Evolutionary conservation across 148 eudicot species (phyloP).

Genomic region (Fagopyrum homotropicum): DNA sequence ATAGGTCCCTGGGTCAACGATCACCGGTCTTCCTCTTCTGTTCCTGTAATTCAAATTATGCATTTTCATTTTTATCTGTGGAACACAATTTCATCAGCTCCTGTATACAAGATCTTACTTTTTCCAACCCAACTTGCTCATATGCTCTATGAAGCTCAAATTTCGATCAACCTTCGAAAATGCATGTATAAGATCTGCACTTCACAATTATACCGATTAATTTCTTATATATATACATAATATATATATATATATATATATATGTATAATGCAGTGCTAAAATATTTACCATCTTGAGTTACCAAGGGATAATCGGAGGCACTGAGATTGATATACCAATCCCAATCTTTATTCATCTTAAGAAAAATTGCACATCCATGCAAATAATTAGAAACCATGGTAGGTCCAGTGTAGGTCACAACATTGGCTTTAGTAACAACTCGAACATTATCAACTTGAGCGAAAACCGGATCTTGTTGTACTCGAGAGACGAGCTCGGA

Average conservation of each 20-base stretch:
- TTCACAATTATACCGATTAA: background rate
- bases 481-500: slow-evolving; percentile 57
- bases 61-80: background rate
- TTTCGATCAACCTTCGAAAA: slow-evolving; percentile 61
- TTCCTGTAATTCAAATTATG: slow-evolving; percentile 30
- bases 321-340: slow-evolving; percentile 98
- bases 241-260: background rate
- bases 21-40: slow-evolving; percentile 70
- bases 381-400: slow-evolving; percentile 86
- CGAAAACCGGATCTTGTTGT: slow-evolving; percentile 47
- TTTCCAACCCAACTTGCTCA: slow-evolving; percentile 82
- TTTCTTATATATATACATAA: background rate
- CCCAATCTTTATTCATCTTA: slow-evolving; percentile 73
- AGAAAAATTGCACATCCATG: slow-evolving; percentile 94
- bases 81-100: background rate
- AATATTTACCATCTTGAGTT: slow-evolving; percentile 80
- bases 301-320: slow-evolving; percentile 98
- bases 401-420: slow-evolving; percentile 91
- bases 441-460: slow-evolving; percentile 56
- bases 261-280: background rate
- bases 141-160: slow-evolving; percentile 78
- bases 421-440: slow-evolving; percentile 75
- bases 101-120: slow-evolving; percentile 38
- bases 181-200: slow-evolving; percentile 69
- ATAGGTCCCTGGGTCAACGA: slow-evolving; percentile 85